Conservation (phyloP, 805 yeast species). For the Starmera caribaea region DNA sequence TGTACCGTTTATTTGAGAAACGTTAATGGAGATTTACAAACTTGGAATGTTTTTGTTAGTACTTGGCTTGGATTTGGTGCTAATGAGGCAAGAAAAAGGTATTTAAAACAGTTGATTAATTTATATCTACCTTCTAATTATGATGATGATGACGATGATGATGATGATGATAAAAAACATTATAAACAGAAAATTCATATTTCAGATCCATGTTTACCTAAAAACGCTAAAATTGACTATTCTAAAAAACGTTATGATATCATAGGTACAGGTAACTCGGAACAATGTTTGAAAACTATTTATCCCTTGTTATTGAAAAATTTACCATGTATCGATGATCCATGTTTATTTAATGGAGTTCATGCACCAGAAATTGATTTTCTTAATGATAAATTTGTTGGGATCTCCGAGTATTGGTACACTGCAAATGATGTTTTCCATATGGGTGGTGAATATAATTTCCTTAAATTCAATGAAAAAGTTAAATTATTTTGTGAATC, state of each 20-base stretch:
- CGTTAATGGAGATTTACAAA: conserved; percentile 58
- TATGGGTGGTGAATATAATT: conserved; percentile 84
- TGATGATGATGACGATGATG: conserved; percentile 34
- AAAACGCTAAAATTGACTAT: conserved; percentile 41
- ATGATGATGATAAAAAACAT: no score
- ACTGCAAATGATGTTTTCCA: conserved; percentile 88
- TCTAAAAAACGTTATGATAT: conserved; percentile 40
- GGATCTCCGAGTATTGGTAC: conserved; percentile 96
- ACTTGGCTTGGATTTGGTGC: conserved; percentile 99
- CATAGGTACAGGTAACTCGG: conserved; percentile 72
- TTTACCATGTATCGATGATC: conserved; percentile 75
- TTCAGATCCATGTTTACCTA: conserved; percentile 77
- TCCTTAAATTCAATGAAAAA: conserved; percentile 51
- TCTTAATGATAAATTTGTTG: conserved; percentile 72
- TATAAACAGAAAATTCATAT: conserved; percentile 17
- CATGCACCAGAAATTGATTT: conserved; percentile 89
- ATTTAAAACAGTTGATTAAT: conserved; percentile 46
- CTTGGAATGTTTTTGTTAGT: conserved; percentile 84
- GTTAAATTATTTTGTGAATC: conserved; percentile 68
- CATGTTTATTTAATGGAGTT: conserved; percentile 90
- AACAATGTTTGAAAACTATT: conserved; percentile 57
- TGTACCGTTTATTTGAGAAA: conserved; percentile 56
- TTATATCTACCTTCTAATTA: conserved; percentile 40
- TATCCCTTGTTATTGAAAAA: conserved; percentile 74
- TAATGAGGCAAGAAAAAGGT: conserved; percentile 78